Evolutionary conservation across 768 basidiomycete genomes (phyloP).

Genomic region (Tylopilus plumbeoviolaceoides): DNA sequence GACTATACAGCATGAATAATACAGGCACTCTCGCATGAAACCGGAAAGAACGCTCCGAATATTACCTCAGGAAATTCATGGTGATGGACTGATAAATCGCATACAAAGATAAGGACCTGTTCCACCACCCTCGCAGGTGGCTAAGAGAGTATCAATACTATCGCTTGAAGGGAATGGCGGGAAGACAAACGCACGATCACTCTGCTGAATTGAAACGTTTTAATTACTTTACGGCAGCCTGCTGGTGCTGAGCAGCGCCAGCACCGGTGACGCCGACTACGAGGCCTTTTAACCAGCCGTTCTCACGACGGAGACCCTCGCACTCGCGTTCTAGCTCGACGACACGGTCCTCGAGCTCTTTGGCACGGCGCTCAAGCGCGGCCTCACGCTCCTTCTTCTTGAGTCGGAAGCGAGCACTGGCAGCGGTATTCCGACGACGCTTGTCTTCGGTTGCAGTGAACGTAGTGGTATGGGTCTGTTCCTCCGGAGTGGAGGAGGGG

Average conservation of each 20-base stretch:
- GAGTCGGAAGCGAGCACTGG: slow-evolving; percentile 86
- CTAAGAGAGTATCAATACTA: slow-evolving; percentile 1
- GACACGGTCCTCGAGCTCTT: slow-evolving; percentile 79
- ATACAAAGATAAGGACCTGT: neutral
- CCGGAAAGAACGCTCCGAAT: neutral
- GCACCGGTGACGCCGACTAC: slow-evolving; percentile 86
- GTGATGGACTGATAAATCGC: neutral
- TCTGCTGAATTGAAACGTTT: neutral
- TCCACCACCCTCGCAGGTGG: neutral
- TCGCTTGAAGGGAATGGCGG: neutral
- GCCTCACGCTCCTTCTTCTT: slow-evolving; percentile 97
- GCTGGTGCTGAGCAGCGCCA: slow-evolving; percentile 36
- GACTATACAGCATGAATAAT: slow-evolving; percentile 18
- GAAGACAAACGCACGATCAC: neutral
- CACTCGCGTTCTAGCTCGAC: slow-evolving; percentile 87
- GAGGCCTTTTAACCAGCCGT: slow-evolving; percentile 88
- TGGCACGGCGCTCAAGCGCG: slow-evolving; percentile 79
- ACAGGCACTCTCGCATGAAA: slow-evolving; percentile 11
- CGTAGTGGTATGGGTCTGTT: slow-evolving; percentile 21
- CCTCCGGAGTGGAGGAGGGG: slow-evolving; percentile 25
- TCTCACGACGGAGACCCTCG: slow-evolving; percentile 82
- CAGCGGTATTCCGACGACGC: slow-evolving; percentile 89
- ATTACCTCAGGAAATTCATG: neutral
- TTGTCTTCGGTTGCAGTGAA: slow-evolving; percentile 77
- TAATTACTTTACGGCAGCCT: slow-evolving; percentile 17